Evolutionary conservation across 2,329 filamentous ascomycete genomes (phyloP).

Genomic region (Claviceps quebecensis): DNA sequence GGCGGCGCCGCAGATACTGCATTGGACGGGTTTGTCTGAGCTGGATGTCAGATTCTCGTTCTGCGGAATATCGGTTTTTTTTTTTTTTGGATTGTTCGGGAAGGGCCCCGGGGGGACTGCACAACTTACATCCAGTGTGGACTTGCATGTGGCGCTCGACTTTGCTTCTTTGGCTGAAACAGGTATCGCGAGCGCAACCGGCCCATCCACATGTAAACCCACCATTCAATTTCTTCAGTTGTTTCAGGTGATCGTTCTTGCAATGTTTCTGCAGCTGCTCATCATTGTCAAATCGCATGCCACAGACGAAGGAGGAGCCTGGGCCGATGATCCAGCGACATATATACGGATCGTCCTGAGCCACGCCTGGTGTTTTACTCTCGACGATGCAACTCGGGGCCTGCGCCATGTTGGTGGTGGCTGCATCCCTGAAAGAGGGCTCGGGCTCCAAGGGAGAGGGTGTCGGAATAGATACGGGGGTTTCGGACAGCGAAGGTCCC

Average conservation of each 20-base stretch:
- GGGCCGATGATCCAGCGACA: constrained; percentile 21
- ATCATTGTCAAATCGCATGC: constrained; percentile 25
- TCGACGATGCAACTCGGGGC: neutral
- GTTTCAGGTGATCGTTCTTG: constrained; percentile 33
- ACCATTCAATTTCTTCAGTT: constrained; percentile 26
- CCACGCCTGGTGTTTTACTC: constrained; percentile 9
- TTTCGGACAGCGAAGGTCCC: constrained; percentile 11
- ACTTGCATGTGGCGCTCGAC: constrained; percentile 51
- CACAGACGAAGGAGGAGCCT: constrained; percentile 14
- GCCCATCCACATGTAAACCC: constrained; percentile 44
- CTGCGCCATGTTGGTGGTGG: neutral
- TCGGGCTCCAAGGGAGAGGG: constrained; percentile 15
- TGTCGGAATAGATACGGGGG: constrained; percentile 5
- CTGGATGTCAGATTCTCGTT: neutral
- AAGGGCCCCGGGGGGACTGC: too few relatives aligned
- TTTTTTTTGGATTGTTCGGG: too few relatives aligned
- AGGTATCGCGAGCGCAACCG: constrained; percentile 37
- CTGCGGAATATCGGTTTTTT: neutral
- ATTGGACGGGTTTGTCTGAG: constrained; percentile 45
- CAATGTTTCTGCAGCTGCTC: constrained; percentile 42
- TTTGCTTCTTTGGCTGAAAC: constrained; percentile 47
- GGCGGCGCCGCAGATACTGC: constrained; percentile 37
- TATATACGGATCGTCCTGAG: constrained; percentile 13
- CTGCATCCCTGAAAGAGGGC: neutral
- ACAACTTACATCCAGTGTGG: constrained; percentile 45